Percentiles rank a stretch among this genome's conserved stretches.
Evolutionary conservation across 1,284 basidiomycete genomes (phyloP).

Genomic region (Malassezia cuniculi): DNA sequence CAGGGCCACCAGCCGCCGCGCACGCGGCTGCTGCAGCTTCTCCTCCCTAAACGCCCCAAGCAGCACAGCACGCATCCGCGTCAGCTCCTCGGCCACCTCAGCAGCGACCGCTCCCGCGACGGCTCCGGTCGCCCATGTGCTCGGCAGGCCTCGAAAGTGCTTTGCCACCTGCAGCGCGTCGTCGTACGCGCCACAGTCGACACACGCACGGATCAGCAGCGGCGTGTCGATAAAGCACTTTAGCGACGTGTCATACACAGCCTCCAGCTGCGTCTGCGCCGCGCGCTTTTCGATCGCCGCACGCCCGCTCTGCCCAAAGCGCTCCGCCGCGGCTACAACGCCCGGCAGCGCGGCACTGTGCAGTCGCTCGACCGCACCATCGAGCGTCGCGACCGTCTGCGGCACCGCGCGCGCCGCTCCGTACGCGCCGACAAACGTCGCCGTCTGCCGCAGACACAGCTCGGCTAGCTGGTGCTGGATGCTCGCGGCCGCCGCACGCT

Average conservation of each 20-base stretch:
- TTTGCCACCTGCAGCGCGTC: conserved; percentile 5
- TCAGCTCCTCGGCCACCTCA: neutral
- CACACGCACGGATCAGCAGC: neutral
- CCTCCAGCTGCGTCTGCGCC: neutral
- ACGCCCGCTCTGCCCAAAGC: neutral
- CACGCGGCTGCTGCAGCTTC: neutral
- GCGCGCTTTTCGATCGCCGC: neutral
- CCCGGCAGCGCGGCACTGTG: neutral
- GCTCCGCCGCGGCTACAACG: neutral
- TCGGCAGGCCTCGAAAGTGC: neutral
- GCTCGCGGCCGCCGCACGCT: neutral
- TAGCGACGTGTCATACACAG: neutral
- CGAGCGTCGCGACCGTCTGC: neutral
- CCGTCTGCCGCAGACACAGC: conserved; percentile 6
- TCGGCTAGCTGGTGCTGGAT: conserved; percentile 11
- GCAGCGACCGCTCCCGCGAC: neutral
- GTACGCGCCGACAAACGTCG: conserved; percentile 7
- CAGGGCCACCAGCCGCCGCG: neutral
- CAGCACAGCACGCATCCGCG: neutral
- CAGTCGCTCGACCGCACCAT: too few relatives aligned
- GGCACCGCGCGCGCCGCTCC: conserved; percentile 3
- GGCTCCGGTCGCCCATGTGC: too few relatives aligned
- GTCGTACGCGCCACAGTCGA: conserved; percentile 6
- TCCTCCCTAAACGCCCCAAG: neutral
- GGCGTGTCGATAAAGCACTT: neutral